Conservation (phyloP, 2,329 filamentous ascomycete species). For the Ophiostoma ulmi region DNA sequence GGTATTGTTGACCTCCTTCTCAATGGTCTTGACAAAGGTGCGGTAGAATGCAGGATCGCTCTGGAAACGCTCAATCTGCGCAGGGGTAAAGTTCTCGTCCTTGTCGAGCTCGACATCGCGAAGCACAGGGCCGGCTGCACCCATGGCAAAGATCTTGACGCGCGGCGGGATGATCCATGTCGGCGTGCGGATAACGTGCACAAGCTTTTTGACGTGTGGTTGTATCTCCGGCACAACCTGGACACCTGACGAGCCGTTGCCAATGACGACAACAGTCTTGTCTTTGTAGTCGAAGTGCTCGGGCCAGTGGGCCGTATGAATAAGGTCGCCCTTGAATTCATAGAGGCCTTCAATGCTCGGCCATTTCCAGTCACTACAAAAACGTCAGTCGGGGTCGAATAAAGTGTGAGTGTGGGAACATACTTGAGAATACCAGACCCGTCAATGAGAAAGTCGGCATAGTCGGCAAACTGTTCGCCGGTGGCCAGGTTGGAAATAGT, state of each 20-base stretch:
- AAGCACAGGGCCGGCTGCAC: slow-evolving; percentile 37
- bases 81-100: slow-evolving; percentile 40
- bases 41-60: slow-evolving; percentile 43
- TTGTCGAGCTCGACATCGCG: slow-evolving; percentile 40
- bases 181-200: slow-evolving; percentile 40
- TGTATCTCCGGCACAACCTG: slow-evolving; percentile 51
- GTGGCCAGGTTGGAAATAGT: slow-evolving; percentile 38
- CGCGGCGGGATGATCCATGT: slow-evolving; percentile 40
- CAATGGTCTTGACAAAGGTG: slow-evolving; percentile 44
- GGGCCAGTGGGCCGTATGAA: slow-evolving; percentile 53
- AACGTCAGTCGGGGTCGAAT: neutral
- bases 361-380: slow-evolving; percentile 47
- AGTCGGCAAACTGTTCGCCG: slow-evolving; percentile 40
- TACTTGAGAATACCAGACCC: slow-evolving; percentile 51
- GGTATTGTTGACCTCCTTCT: slow-evolving; percentile 41
- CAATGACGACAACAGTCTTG: slow-evolving; percentile 53
- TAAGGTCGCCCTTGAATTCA: slow-evolving; percentile 43
- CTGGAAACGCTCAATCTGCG: slow-evolving; percentile 46
- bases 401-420: slow-evolving; percentile 27
- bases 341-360: slow-evolving; percentile 45
- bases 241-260: slow-evolving; percentile 51
- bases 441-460: slow-evolving; percentile 46
- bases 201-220: slow-evolving; percentile 36
- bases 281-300: slow-evolving; percentile 44
- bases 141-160: slow-evolving; percentile 37